phyloP scores from a whole-genome alignment of 768 basidiomycete species.

The Leccinellum albellum region DNA sequence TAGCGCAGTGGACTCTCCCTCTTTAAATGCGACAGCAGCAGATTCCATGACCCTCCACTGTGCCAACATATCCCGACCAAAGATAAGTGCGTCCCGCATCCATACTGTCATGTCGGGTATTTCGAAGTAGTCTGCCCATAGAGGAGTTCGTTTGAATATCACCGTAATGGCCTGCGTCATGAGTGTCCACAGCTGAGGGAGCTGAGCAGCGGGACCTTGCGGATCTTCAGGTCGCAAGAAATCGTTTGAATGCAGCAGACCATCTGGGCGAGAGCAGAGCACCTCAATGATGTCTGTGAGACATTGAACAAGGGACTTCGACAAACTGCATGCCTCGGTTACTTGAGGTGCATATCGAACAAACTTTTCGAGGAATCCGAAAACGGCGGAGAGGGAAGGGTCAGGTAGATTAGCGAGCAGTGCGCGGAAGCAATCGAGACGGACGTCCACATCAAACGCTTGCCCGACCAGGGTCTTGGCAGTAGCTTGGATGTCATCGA shows the following conservation, averaged over 20 bases:
- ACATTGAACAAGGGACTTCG: slow-evolving; percentile 87
- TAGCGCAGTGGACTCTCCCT: slow-evolving; percentile 17
- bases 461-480: slow-evolving; percentile 79
- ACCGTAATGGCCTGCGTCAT: slow-evolving; percentile 78
- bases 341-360: slow-evolving; percentile 54
- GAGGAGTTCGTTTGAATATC: slow-evolving; percentile 81
- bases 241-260: slow-evolving; percentile 54
- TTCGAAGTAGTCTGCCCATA: slow-evolving; percentile 80
- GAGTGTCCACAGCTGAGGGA: slow-evolving; percentile 74
- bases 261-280: slow-evolving; percentile 69
- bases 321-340: slow-evolving; percentile 85
- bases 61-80: slow-evolving; percentile 80
- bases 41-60: slow-evolving; percentile 78
- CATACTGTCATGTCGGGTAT: slow-evolving; percentile 86
- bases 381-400: slow-evolving; percentile 66
- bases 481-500: slow-evolving; percentile 66
- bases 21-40: slow-evolving; percentile 35
- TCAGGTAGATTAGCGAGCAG: slow-evolving; percentile 66
- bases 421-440: slow-evolving; percentile 82
- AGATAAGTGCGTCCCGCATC: slow-evolving; percentile 98
- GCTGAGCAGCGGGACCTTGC: slow-evolving; percentile 44
- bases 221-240: slow-evolving; percentile 48
- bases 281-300: slow-evolving; percentile 90
- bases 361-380: slow-evolving; percentile 65
- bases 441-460: slow-evolving; percentile 85